Evolutionary conservation across 164 flowering plant species (phyloP), one percentile per base, ranked within the genome.

Genomic region (Malania oleifera): DNA sequence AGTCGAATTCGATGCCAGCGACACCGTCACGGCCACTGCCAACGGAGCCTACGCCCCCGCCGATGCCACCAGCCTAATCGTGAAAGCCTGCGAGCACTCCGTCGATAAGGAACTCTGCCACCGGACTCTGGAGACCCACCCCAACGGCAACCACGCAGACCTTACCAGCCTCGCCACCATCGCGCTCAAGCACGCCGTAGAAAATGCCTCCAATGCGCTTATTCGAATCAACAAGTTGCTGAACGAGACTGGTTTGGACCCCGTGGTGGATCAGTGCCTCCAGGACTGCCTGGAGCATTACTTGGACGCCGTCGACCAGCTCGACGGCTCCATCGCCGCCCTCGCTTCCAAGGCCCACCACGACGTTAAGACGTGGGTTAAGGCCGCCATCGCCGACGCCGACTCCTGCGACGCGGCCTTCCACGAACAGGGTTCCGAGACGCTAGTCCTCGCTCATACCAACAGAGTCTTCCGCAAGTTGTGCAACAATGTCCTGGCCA

Each of bases 291-390:
- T 12, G 1, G 72, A 77, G 1, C 60, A 60, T 8, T 80, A 71
- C 64, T 0, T 34, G 7, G 75, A 77, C 23, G 77, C 79, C 0
- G 54, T 59, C 0, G 73, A 73, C 26, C 80, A 75, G 66, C 64
- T 80, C 3, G 79, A 77, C 19, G 73, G 76, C 56, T 67, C 81
- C 1, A 23, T 75, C 5, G 75, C 67, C 1, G 79, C 84, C 0
- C 15, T 82, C 28, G n/a, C 65, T 0, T 65, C 69, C 0, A 53
- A 68, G 6, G 66, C 64, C 0, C 45, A 52, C 38, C 18, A 28
- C 0, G 84, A 80, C 29, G 69, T 73, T 3, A 8, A 41, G 0
- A 47, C 51, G 1, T 80, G 71, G 73, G 57, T 74, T 17, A n/a
- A 59, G 8, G 74, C 77, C 0, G 84, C 87, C 0, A n/a, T 67